phyloP scores from a whole-genome alignment of 2,329 filamentous ascomycete species.

The Teratosphaeria pseudoeucalypti region DNA sequence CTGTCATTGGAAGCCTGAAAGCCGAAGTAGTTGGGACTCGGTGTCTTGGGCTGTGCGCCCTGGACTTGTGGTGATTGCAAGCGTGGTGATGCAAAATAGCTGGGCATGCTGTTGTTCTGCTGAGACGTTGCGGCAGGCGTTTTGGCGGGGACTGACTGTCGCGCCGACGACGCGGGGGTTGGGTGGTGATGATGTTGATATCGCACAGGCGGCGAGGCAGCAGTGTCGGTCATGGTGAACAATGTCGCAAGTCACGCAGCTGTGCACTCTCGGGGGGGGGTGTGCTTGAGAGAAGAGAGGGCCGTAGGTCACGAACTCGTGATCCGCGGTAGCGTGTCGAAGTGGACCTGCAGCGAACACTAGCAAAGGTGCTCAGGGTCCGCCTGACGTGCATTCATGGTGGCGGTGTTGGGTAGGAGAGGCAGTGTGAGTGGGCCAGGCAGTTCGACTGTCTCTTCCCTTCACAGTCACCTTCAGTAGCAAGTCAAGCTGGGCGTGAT shows the following conservation, averaged over 20 bases:
- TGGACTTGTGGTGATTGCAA: not conserved
- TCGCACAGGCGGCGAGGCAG: conserved; percentile 1
- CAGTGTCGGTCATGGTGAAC: not conserved
- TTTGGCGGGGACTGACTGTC: conserved; percentile 1
- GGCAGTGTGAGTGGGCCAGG: not conserved
- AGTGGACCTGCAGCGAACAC: not conserved
- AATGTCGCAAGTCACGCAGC: not conserved
- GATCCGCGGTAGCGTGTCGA: not conserved
- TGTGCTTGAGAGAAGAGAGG: not conserved
- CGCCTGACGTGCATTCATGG: not conserved
- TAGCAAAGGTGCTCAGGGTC: not conserved
- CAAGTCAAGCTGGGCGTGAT: not conserved
- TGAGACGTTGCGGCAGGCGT: not conserved
- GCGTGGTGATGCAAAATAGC: not conserved
- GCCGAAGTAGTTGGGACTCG: conserved; percentile 81
- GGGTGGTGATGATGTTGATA: not conserved
- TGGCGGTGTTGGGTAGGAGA: not conserved
- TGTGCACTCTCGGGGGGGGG: not conserved
- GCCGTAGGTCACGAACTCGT: not conserved
- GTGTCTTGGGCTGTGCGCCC: conserved; percentile 15
- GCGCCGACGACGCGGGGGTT: not conserved
- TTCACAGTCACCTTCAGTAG: not conserved
- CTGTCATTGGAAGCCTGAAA: conserved; percentile 53
- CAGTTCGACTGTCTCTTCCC: not conserved
- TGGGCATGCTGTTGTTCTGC: not conserved